These are phyloP conservation scores for Prunus mira DNA, from an alignment of 306 rosid genomes.

Conservation along the genomic window DNA sequence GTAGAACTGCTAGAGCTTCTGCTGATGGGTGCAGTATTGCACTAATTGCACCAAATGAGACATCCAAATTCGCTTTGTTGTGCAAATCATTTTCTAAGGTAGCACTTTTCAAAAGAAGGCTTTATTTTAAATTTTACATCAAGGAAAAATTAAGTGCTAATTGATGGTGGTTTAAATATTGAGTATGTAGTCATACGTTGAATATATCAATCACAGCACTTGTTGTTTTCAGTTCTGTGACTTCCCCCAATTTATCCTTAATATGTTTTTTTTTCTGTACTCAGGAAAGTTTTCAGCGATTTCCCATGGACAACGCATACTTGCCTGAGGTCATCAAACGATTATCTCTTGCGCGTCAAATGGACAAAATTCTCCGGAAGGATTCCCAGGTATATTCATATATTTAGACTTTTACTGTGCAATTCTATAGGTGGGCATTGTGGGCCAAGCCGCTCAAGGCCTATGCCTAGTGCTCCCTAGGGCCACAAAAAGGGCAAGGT, in stretches of 20 bases:
- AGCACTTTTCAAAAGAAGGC: background rate
- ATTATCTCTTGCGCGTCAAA: constrained; percentile 81
- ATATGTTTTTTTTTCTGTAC: constrained; percentile 11
- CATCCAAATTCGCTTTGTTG: constrained; percentile 75
- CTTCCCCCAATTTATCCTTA: background rate
- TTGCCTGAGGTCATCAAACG: constrained; percentile 84
- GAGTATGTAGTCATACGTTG: constrained; percentile 6
- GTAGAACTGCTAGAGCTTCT: constrained; percentile 96
- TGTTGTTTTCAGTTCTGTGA: background rate
- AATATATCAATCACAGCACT: constrained; percentile 15
- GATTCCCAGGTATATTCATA: constrained; percentile 69
- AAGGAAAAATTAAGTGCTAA: background rate
- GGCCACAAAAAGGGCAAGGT: background rate
- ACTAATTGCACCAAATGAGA: constrained; percentile 75
- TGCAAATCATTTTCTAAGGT: constrained; percentile 97
- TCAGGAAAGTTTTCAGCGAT: constrained; percentile 71
- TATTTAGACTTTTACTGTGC: constrained; percentile 17
- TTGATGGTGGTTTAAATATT: background rate
- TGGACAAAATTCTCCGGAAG: constrained; percentile 78
- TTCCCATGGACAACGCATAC: constrained; percentile 84
- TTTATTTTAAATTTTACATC: background rate
- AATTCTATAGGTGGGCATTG: background rate
- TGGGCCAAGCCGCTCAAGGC: background rate
- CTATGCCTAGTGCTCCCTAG: background rate
- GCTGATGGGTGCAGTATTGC: constrained; percentile 98